Conservation (phyloP, 23 red algal species). For the Chondrus crispus region DNA sequence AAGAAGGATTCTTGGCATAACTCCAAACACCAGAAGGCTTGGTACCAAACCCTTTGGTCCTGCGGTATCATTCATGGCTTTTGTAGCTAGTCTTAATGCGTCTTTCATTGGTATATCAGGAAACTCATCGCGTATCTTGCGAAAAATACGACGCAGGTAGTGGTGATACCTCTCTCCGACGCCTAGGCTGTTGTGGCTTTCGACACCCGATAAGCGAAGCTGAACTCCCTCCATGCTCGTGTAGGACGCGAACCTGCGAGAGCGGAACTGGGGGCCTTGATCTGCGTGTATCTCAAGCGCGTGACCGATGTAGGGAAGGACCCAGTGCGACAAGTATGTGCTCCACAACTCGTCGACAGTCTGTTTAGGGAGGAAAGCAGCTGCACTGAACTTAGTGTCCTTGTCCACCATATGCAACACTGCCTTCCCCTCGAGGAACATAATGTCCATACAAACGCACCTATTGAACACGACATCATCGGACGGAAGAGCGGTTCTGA, state of each 20-base stretch:
- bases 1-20: background rate
- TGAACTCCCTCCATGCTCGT: background rate
- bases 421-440: background rate
- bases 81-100: background rate
- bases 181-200: background rate
- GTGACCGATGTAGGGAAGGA: background rate
- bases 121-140: background rate
- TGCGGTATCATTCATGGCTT: conserved; percentile 13
- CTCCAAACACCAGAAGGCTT: conserved; percentile 19
- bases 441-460: background rate
- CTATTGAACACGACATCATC: background rate
- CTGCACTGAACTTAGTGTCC: conserved; percentile 8
- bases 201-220: background rate
- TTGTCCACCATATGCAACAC: background rate
- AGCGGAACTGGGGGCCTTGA: background rate
- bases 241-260: background rate
- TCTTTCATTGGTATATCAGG: background rate
- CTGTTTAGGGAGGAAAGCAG: background rate
- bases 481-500: background rate
- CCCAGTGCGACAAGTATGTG: background rate
- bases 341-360: background rate
- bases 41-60: background rate
- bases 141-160: conserved; percentile 3
- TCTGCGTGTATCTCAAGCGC: background rate
- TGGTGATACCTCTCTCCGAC: background rate